A percentile compares a stretch with the other conserved stretches of the same genome.
These are phyloP conservation scores for Breynia disticha DNA, from an alignment of 441 rosid species.

Conservation along the genomic window DNA sequence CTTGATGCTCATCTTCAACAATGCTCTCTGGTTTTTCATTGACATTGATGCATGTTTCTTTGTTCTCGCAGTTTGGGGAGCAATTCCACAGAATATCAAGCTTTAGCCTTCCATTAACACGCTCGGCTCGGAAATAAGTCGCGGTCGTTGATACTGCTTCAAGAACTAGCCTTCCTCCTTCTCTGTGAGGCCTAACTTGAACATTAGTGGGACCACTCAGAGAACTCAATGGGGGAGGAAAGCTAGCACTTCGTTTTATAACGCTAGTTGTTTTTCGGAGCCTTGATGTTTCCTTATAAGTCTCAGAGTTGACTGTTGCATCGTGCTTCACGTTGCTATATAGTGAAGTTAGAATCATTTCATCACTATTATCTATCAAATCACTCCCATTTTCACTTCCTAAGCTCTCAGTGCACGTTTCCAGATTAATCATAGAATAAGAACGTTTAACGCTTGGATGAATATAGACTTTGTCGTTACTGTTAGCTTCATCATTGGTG, in stretches of 20 bases:
- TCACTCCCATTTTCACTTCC: slow-evolving; percentile 70
- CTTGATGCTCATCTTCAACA: slow-evolving; percentile 16
- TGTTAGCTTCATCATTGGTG: slow-evolving; percentile 9
- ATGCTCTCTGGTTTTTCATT: slow-evolving; percentile 5
- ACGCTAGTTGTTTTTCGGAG: slow-evolving; percentile 15
- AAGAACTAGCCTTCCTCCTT: slow-evolving; percentile 57
- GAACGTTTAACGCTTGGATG: slow-evolving; percentile 34
- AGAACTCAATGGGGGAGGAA: slow-evolving; percentile 76
- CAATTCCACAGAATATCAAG: slow-evolving; percentile 22
- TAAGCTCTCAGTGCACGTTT: slow-evolving; percentile 71
- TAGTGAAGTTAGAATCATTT: slow-evolving; percentile 24
- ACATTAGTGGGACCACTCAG: slow-evolving; percentile 43
- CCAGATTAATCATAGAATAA: slow-evolving; percentile 41
- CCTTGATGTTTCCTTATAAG: slow-evolving; percentile 8
- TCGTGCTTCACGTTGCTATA: slow-evolving; percentile 7
- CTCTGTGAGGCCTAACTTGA: slow-evolving; percentile 48
- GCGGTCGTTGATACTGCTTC: slow-evolving; percentile 37
- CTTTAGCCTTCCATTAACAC: slow-evolving; percentile 65
- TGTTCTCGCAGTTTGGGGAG: slow-evolving; percentile 4
- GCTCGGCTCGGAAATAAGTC: slow-evolving; percentile 44
- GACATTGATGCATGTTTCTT: slow-evolving; percentile 1
- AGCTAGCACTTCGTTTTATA: slow-evolving; percentile 22
- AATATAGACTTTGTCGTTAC: slow-evolving; percentile 29
- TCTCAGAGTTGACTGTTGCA: too few relatives aligned
- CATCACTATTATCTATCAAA: slow-evolving; percentile 29